phyloP scores from a whole-genome alignment of 768 basidiomycete species.

The Trametes villosa region DNA sequence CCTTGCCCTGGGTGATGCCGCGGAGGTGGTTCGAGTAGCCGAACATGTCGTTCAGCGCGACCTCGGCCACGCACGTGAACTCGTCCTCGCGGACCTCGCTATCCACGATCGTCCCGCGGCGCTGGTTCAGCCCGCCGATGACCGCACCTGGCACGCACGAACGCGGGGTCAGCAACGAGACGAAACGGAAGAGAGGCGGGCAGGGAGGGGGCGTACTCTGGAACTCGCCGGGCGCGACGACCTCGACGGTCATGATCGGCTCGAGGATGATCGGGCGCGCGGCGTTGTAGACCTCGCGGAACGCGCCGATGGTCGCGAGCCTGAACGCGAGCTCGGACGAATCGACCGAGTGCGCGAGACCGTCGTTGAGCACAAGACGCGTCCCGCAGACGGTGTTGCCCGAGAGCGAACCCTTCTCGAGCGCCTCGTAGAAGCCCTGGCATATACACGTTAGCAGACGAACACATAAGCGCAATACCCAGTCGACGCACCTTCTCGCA shows the following conservation, averaged over 20 bases:
- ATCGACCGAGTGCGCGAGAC: constrained; percentile 91
- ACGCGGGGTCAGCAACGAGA: background rate
- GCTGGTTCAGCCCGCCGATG: constrained; percentile 90
- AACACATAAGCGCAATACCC: background rate
- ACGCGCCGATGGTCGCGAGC: constrained; percentile 87
- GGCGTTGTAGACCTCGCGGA: constrained; percentile 84
- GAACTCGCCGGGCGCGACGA: constrained; percentile 95
- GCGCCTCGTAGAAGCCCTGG: constrained; percentile 89
- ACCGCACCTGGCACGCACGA: constrained; percentile 60
- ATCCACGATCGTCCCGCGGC: constrained; percentile 92
- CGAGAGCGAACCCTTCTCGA: constrained; percentile 87
- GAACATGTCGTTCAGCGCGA: constrained; percentile 98
- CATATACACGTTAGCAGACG: constrained; percentile 35
- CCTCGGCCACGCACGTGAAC: constrained; percentile 89
- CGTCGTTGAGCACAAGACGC: constrained; percentile 88
- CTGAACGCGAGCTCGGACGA: constrained; percentile 97
- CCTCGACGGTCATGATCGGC: constrained; percentile 99
- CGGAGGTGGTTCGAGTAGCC: constrained; percentile 93
- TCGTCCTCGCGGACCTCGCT: constrained; percentile 98
- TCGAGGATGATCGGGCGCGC: constrained; percentile 86
- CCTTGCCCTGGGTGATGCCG: constrained; percentile 96
- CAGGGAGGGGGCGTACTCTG: constrained; percentile 62
- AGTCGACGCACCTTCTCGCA: constrained; percentile 75
- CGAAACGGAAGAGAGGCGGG: too few relatives aligned
- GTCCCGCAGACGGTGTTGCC: constrained; percentile 88